These are phyloP conservation scores for Malbranchea zuffiana DNA, from an alignment of 2,329 filamentous ascomycete species.

Conservation along the genomic window DNA sequence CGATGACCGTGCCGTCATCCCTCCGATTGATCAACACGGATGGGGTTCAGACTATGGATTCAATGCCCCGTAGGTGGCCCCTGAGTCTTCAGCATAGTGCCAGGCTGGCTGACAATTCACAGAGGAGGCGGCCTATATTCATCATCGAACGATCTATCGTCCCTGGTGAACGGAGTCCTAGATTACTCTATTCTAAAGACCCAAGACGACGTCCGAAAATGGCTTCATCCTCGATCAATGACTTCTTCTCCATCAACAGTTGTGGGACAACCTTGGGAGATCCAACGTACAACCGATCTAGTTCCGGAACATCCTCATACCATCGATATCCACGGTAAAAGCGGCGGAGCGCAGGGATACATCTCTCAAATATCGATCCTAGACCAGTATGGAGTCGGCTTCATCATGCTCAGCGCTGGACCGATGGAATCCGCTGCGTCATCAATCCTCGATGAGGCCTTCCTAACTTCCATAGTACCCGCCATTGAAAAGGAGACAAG, in stretches of 20 bases:
- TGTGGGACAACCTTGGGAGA: conserved; percentile 33
- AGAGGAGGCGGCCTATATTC: conserved; percentile 30
- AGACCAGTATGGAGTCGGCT: conserved; percentile 28
- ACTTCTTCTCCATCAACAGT: conserved; percentile 23
- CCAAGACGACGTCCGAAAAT: conserved; percentile 19
- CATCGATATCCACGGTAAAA: conserved; percentile 28
- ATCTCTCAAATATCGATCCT: conserved; percentile 27
- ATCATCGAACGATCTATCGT: conserved; percentile 25
- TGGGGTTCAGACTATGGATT: conserved; percentile 29
- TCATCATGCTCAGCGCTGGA: conserved; percentile 26
- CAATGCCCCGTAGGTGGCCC: conserved; percentile 24
- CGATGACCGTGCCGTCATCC: conserved; percentile 24
- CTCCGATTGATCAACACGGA: conserved; percentile 21
- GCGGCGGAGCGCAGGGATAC: conserved; percentile 27
- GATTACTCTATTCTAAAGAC: conserved; percentile 20
- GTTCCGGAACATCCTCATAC: conserved; percentile 22
- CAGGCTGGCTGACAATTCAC: neutral
- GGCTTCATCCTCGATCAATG: conserved; percentile 29
- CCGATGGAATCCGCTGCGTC: conserved; percentile 16
- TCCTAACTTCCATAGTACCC: conserved; percentile 21
- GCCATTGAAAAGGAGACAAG: conserved; percentile 23
- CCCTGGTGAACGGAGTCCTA: conserved; percentile 23
- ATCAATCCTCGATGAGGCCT: conserved; percentile 20
- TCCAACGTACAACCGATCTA: conserved; percentile 22
- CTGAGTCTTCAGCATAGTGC: too few species aligned